Percentiles rank a stretch among this genome's conserved stretches.
phyloP scores from a whole-genome alignment of 495 filamentous ascomycete species.

The Chaetomium cochliodes region DNA sequence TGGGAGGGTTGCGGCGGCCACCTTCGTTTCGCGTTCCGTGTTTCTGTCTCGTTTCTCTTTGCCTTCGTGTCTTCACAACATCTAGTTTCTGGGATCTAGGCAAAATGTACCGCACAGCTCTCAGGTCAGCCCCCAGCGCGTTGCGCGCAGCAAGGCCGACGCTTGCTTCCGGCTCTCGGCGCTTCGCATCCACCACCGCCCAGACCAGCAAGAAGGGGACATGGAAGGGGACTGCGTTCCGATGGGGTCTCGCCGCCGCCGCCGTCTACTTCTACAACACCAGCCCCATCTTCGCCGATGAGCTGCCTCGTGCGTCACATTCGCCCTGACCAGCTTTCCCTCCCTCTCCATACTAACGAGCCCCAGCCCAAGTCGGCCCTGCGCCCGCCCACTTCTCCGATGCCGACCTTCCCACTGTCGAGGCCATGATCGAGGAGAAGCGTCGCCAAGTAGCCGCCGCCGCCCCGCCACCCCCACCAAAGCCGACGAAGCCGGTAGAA shows the following conservation, averaged over 20 bases:
- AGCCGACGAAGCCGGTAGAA: background rate
- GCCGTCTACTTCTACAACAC: constrained; percentile 94
- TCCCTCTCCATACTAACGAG: background rate
- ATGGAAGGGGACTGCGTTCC: constrained; percentile 73
- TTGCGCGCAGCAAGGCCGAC: constrained; percentile 42
- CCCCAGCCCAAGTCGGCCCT: constrained; percentile 33
- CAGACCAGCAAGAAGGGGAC: constrained; percentile 65
- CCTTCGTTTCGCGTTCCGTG: constrained; percentile 24
- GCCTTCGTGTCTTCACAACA: constrained; percentile 16
- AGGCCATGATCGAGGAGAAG: constrained; percentile 53
- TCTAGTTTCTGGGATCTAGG: constrained; percentile 1
- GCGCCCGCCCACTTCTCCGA: constrained; percentile 46
- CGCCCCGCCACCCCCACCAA: constrained; percentile 28
- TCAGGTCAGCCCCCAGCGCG: constrained; percentile 56
- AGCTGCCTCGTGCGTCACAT: constrained; percentile 63
- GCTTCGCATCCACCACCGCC: constrained; percentile 67
- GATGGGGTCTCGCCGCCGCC: constrained; percentile 73
- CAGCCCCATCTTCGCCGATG: constrained; percentile 78
- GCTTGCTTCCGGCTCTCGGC: constrained; percentile 41
- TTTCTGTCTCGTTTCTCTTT: constrained; percentile 19
- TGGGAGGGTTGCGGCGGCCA: constrained; percentile 21
- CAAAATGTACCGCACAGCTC: constrained; percentile 62
- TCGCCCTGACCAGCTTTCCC: background rate
- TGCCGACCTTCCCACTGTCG: constrained; percentile 49
- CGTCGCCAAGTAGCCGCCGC: constrained; percentile 39